phyloP scores from a whole-genome alignment of 2,329 filamentous ascomycete genomes.

The Talaromyces amestolkiae region DNA sequence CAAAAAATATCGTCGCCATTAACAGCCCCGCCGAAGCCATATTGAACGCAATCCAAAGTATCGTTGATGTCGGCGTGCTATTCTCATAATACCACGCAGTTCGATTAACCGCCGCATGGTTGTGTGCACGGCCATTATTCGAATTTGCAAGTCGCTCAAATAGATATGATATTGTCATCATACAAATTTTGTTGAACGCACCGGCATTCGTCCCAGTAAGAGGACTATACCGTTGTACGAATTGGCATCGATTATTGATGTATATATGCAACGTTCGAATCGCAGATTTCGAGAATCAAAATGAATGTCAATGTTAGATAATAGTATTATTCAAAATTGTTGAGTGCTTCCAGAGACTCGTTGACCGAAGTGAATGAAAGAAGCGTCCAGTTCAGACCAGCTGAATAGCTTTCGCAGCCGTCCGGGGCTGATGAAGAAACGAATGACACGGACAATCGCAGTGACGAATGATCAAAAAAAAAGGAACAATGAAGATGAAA shows the following conservation, averaged over 20 bases:
- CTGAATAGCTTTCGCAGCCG: slow-evolving; percentile 17
- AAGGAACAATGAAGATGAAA: neutral
- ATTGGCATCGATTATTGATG: slow-evolving; percentile 3
- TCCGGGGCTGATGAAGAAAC: slow-evolving; percentile 12
- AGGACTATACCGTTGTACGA: slow-evolving; percentile 12
- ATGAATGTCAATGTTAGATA: neutral
- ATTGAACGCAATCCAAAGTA: slow-evolving; percentile 21
- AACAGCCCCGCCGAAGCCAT: slow-evolving; percentile 19
- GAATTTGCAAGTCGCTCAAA: neutral
- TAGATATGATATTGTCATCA: slow-evolving; percentile 9
- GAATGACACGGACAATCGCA: slow-evolving; percentile 12
- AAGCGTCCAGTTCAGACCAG: slow-evolving; percentile 14
- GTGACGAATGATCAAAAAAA: neutral
- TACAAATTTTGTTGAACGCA: neutral
- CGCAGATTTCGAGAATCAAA: neutral
- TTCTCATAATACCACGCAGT: slow-evolving; percentile 12
- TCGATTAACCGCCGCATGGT: slow-evolving; percentile 2
- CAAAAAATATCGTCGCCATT: slow-evolving; percentile 17
- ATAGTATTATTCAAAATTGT: neutral
- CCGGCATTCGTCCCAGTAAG: slow-evolving; percentile 12
- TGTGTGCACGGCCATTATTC: neutral
- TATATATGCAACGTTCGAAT: neutral
- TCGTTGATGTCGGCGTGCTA: slow-evolving; percentile 12
- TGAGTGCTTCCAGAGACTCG: slow-evolving; percentile 14
- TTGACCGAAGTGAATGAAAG: slow-evolving; percentile 1